Percentiles rank a stretch among this genome's conserved stretches.
These are phyloP conservation scores for Aureobasidium lini DNA, from an alignment of 2,329 filamentous ascomycete genomes.

Conservation along the genomic window DNA sequence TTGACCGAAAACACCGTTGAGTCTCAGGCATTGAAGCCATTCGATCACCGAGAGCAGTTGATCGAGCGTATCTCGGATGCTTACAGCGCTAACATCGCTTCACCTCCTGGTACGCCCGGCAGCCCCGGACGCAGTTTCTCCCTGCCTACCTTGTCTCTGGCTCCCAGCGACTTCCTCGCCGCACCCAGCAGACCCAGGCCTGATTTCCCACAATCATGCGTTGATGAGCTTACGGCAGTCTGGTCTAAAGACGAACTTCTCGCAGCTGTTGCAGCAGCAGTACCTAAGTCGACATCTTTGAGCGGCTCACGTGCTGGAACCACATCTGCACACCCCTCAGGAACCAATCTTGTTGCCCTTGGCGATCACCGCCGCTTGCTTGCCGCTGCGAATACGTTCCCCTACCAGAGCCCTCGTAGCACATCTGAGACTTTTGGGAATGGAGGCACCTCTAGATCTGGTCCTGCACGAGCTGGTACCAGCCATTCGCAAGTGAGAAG, in stretches of 20 bases:
- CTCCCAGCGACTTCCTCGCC: constrained; percentile 21
- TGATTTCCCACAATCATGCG: constrained; percentile 59
- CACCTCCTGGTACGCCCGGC: constrained; percentile 54
- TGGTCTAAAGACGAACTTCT: constrained; percentile 75
- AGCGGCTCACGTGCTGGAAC: constrained; percentile 55
- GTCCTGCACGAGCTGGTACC: background rate
- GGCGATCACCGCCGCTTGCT: constrained; percentile 22
- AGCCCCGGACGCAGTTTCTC: constrained; percentile 48
- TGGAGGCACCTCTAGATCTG: background rate
- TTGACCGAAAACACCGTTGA: constrained; percentile 47
- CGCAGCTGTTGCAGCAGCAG: constrained; percentile 57
- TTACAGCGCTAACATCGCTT: constrained; percentile 57
- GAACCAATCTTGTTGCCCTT: constrained; percentile 1
- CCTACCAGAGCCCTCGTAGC: constrained; percentile 12
- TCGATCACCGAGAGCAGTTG: constrained; percentile 63
- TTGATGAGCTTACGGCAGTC: constrained; percentile 67
- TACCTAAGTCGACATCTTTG: constrained; percentile 64
- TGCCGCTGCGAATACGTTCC: constrained; percentile 16
- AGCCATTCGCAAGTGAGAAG: constrained; percentile 6
- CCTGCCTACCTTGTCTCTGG: constrained; percentile 51
- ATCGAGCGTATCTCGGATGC: constrained; percentile 66
- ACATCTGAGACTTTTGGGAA: constrained; percentile 2
- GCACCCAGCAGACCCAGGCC: constrained; percentile 29
- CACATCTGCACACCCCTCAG: constrained; percentile 35
- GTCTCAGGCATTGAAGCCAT: constrained; percentile 61